Base-by-base conservation (phyloP, 2,329 filamentous ascomycete species). In the Aureobasidium leucospermi region DNA sequence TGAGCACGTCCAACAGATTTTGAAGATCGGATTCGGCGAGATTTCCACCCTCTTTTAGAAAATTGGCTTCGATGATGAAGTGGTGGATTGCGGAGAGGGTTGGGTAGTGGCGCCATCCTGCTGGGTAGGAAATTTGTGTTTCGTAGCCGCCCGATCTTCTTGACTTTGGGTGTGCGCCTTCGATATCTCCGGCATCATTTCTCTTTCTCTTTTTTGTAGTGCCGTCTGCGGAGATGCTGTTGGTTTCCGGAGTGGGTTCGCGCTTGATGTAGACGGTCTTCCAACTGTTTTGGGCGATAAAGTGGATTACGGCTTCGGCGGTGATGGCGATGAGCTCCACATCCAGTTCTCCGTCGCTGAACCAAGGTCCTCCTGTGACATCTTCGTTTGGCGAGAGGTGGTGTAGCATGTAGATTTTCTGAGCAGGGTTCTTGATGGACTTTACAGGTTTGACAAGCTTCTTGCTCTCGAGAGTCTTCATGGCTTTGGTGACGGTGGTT, bases 381-480 rank as follows among this genome's bases (percentile, higher is more conserved):
- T 94, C 88, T 63, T 96, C 92, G 58, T 87, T 90, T 0, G 94
- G 93, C 10, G 85, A 84, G 62, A 99, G 82, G 63, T 87, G 86
- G 58, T 87, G 85, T 69, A 96, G 86, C 81, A 99, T 96, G 79
- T 94, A 99, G 82, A 96, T 96, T 76, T 96, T 96, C 71, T 94
- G 88, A 65, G 87, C 89, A 31, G 90, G 90, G 69, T 89, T 87
- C 75, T 96, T 91, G 74, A 96, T 91, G 73, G 88, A 94, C 76
- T 93, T 94, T 76, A 97, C 91, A 60, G 86, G 85, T 68, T 89
- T 88, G 72, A 99, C 91, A 70, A 95, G 85, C 38, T 85, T 85
- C 71, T 90, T 92, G 41, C 81, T 77, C 73, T 95, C 89, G 63
- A 99, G 85, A 63, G 86, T 85, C 76, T 95, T 96, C 66, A 97